phyloP scores from a whole-genome alignment of 176 grass and related monocot genomes.

The Thinopyrum elongatum region DNA sequence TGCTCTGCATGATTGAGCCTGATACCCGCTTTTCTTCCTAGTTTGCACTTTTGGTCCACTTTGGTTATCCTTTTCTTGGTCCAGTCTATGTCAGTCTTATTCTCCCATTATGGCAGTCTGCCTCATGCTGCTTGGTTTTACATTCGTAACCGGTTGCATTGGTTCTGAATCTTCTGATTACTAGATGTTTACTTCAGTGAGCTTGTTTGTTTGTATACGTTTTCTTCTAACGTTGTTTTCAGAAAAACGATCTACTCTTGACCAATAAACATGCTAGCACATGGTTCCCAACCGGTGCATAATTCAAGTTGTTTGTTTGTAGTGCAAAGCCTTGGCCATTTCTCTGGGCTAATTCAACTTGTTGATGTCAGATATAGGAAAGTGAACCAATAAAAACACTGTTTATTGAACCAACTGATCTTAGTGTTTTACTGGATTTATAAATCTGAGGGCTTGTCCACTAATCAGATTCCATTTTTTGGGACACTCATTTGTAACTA shows the following conservation, averaged over 20 bases:
- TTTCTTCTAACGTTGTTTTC: background rate
- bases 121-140: constrained; percentile 34
- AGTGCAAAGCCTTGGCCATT: too few relatives aligned
- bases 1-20: constrained; percentile 35
- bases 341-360: background rate
- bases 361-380: background rate
- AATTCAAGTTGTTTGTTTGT: background rate
- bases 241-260: background rate
- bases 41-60: constrained; percentile 31
- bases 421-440: background rate
- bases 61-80: constrained; percentile 11
- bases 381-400: background rate
- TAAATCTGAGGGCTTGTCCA: background rate
- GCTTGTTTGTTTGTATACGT: background rate
- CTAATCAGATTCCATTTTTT: background rate
- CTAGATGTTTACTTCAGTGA: background rate
- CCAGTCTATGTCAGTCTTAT: constrained; percentile 23
- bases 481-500: background rate
- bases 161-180: background rate
- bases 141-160: constrained; percentile 25
- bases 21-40: constrained; percentile 31
- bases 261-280: background rate
- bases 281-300: background rate
- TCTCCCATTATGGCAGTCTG: constrained; percentile 20
- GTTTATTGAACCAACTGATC: background rate